Evolutionary conservation across 225 moss, liverwort and hornwort species (phyloP), one percentile per base, ranked within the genome.

Genomic region (Bryum argenteum): DNA sequence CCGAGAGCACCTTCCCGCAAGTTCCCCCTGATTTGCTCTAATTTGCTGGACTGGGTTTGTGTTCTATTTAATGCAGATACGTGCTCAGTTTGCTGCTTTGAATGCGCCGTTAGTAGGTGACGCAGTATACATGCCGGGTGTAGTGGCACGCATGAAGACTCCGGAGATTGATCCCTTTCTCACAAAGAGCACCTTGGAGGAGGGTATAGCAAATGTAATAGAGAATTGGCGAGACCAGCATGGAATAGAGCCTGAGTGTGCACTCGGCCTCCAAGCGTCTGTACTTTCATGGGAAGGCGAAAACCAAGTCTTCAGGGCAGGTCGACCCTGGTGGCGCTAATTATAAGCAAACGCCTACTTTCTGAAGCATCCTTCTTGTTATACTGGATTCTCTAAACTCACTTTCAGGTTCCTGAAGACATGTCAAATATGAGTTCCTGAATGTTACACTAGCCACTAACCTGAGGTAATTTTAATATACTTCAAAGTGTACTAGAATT

Each of bases 81-180:
- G 98, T 52, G 81, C 88, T 51, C 98, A 98, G 68, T 91, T 94
- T 75, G 89, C 94, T 67, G 92, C 98, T 45, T 67, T 92, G 60
- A 84, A 84, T 77, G 86, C 98, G 71, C 94, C 98, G 9, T 66
- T 94, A 63, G 88, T 98, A 16, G 98, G 98, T 58, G 98, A 98
- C 58, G 87, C 98, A 2, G 91, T 98, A 73, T 98, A 94, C 70
- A 87, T 88, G 83, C 87, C 92, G 37, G 87, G 87, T 40, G 86
- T 88, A 5, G 78, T 88, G 58, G 88, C 88, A 21, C 89, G 98
- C 65, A 67, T 81, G 66, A 85, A 77, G 71, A 80, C 82, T 81
- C 81, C 91, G 20, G 82, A 81, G 47, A 71, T 92, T 8, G 94
- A 98, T 64, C 94, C 92, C 15, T 83, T 87, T 66, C 70, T 94